Evolutionary conservation across 495 filamentous ascomycete genomes (phyloP).

Genomic region (Entonaema liquescens): DNA sequence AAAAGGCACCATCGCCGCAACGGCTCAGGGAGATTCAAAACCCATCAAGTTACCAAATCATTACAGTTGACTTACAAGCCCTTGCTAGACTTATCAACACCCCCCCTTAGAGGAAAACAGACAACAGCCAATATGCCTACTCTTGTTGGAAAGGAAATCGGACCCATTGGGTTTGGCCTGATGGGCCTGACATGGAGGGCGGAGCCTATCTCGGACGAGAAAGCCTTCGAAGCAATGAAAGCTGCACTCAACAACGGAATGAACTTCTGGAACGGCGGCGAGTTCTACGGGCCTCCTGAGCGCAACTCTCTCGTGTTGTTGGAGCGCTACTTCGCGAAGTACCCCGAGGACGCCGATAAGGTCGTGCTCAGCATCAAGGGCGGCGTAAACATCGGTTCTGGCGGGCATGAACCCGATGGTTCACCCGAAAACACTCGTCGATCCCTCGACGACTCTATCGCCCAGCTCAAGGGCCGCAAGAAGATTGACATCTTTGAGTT

Average conservation of each 20-base stretch:
- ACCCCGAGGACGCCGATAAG: conserved; percentile 73
- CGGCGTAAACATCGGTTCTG: conserved; percentile 48
- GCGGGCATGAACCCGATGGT: conserved; percentile 59
- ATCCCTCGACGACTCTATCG: conserved; percentile 73
- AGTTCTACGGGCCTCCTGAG: conserved; percentile 78
- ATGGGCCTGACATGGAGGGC: conserved; percentile 82
- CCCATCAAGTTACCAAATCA: not conserved
- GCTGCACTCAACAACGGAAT: conserved; percentile 69
- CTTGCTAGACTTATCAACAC: not conserved
- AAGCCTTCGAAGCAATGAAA: conserved; percentile 73
- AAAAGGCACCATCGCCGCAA: not conserved
- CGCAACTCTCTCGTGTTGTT: conserved; percentile 73
- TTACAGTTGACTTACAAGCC: not conserved
- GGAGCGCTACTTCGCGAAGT: conserved; percentile 70
- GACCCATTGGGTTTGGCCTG: conserved; percentile 65
- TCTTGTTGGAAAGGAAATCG: conserved; percentile 60
- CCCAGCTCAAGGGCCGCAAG: conserved; percentile 74
- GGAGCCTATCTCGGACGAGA: conserved; percentile 63
- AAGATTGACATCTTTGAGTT: conserved; percentile 83
- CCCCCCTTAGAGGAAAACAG: not conserved
- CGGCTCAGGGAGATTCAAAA: not conserved
- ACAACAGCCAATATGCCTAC: conserved; percentile 54
- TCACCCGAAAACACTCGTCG: conserved; percentile 68
- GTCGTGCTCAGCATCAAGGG: conserved; percentile 74
- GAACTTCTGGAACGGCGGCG: conserved; percentile 83